Percentiles rank a stretch among this genome's conserved stretches.
Evolutionary conservation across 1,284 basidiomycete species (phyloP).

Genomic region (Ganoderma sp.): DNA sequence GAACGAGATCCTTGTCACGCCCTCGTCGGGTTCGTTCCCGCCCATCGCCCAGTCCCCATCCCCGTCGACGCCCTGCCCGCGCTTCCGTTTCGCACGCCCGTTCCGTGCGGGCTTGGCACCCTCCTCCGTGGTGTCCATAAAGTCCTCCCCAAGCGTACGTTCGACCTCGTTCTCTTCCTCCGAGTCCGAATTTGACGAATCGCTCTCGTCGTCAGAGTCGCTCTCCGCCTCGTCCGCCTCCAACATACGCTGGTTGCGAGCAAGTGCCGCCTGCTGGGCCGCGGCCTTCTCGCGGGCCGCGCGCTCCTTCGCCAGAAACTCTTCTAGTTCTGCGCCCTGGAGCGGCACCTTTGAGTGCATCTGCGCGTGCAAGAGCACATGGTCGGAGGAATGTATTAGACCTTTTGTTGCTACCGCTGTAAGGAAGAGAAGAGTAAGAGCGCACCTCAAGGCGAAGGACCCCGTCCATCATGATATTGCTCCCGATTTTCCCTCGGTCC

Average conservation of each 20-base stretch:
- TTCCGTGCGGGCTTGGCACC: constrained; percentile 12
- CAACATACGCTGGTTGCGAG: constrained; percentile 85
- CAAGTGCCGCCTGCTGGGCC: constrained; percentile 85
- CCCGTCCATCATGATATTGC: constrained; percentile 79
- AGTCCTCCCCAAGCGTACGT: constrained; percentile 58
- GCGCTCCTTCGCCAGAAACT: constrained; percentile 79
- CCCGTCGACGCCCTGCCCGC: constrained; percentile 48
- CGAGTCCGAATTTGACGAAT: constrained; percentile 65
- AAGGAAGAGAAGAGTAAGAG: not conserved
- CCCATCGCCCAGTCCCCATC: constrained; percentile 68
- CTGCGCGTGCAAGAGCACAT: constrained; percentile 44
- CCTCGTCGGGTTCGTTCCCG: constrained; percentile 71
- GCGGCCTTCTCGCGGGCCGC: constrained; percentile 85
- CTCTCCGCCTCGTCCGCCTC: constrained; percentile 84
- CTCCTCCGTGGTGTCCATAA: constrained; percentile 50
- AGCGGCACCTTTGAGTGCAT: constrained; percentile 90
- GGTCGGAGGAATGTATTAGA: not conserved
- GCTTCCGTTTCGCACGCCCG: constrained; percentile 44
- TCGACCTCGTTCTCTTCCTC: constrained; percentile 77
- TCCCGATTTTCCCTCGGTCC: constrained; percentile 89
- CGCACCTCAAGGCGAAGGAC: constrained; percentile 67
- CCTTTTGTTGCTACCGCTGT: not conserved
- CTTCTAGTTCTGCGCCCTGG: constrained; percentile 85
- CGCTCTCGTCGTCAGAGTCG: constrained; percentile 61
- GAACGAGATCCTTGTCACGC: constrained; percentile 79